Evolutionary conservation across 257 asterid species (phyloP), one percentile per base, ranked within the genome.

Genomic region (Jaltomata sinuosa): DNA sequence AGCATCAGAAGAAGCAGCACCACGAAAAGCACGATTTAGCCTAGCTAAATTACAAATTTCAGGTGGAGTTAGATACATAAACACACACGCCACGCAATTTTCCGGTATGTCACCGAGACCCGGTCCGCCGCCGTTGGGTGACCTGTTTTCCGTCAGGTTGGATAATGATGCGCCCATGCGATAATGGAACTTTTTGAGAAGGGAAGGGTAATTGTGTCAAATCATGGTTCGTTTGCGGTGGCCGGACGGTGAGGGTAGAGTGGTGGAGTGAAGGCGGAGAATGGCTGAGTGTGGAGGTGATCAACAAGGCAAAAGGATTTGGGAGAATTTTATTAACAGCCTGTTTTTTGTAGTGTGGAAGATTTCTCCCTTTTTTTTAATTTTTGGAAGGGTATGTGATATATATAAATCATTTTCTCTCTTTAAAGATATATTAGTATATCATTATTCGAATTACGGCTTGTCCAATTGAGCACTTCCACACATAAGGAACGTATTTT

Each of bases 61-160:
- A 64, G 97, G 98, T 86, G 99, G 99, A 49, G 95, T 89, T 2
- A 97, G 92, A 87, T 97, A 84, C 68, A 94, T 88, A 77, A 97
- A 93, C 10, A 94, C 99, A 82, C 95, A 89, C 9, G 99, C 99
- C 57, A 97, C 97, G 87, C 98, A 97, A 85, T 92, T 93, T 92
- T 97, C 99, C 86, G 99, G 98, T 89, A 97, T 97, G 87, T 97
- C 98, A 72, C 98, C 98, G 49, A 97, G 88, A 47, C 99, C 94
- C 84, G 98, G 97, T 16, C 92, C 90, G 19, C 89, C 90, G n/a
- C 89, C 94, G 91, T 80, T 79, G 67, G 85, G 87, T 82, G 95
- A 88, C 81, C 94, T 96, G 92, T 89, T 90, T 83, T 92, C 99
- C 89, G 93, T 88, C 88, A 92, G 88, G 93, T 85, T 93, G 36